Evolutionary conservation across 345 rosid species (phyloP), one percentile per base, ranked within the genome.

Genomic region (Moricandia moricandioides): DNA sequence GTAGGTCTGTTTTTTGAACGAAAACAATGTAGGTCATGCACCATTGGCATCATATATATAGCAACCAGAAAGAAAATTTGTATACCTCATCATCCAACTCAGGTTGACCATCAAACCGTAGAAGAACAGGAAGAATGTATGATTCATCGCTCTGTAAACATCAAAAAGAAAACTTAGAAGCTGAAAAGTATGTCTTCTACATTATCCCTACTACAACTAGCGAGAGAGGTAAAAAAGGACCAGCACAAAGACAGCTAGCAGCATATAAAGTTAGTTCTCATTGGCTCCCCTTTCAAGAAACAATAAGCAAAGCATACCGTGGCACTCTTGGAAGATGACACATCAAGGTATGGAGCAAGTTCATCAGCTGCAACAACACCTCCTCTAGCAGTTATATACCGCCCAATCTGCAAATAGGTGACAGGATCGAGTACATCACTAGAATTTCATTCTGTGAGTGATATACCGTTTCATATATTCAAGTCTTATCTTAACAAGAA

Each of bases 21-120:
- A 31, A 60, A 33, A 33, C 21, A 30, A 10, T 18, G 27, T 27
- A 73, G 67, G 63, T 73, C 67, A 37, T 43, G 17, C 5, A n/a
- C n/a, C 54, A 47, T 47, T 47, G 18, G 54, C 18, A 16, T 39
- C 52, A 51, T 14, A 37, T 37, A 35, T 69, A 47, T 24, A 30
- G 52, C 16, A 56, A 13, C 35, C 52, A 60, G 49, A 39, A 67
- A 62, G 17, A 43, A 45, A 45, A 13, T 5, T 13, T 39, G 47
- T 70, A 75, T 83, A 95, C 99, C 98, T 95, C 96, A 59, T 92
- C 94, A 87, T 95, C 99, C 62, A 92, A 83, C 79, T 88, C 92
- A 60, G 99, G 99, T 79, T 95, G 90, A 30, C 99, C 99, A 81
- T 95, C 99, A 89, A 90, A 95, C 62, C 88, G 87, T 56, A 95